Evolutionary conservation across 192 early-diverging fungal species (phyloP), one percentile per base, ranked within the genome.

Genomic region (Entophlyctis luteolus): DNA sequence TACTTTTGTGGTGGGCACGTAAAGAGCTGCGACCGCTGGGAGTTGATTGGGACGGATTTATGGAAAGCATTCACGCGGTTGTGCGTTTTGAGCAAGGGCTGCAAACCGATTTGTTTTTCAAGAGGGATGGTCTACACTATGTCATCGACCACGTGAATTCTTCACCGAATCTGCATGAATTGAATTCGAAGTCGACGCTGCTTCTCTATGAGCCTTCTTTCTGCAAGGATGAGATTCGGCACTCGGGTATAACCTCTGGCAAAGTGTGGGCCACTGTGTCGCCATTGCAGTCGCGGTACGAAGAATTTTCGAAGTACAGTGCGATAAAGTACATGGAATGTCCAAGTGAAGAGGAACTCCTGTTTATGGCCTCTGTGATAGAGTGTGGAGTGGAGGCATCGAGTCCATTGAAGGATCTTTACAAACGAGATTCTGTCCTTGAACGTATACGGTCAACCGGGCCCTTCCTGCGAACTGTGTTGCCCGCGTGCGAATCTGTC

Each of bases 311-410:
- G 10, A 52, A 52, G 50, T 18, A 52, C 27, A 22, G 10, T 52
- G 50, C 50, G 12, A 8, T 52, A 23, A 52, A 52, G 22, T 52
- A 52, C 27, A 52, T 52, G 50, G 50, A 52, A 52, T 52, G 50
- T 23, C 12, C 50, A 22, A 52, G 22, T 28, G 50, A 52, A 52
- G 50, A 52, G 6, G 50, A 52, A 52, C 50, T 52, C 50, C 14
- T 28, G 25, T 52, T 52, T 23, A 52, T 52, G 50, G 50, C 50
- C 25, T 8, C 6, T 6, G 50, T 52, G 8, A 18, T 52, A 23
- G 50, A 14, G 50, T 22, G 10, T 10, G 50, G 50, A 52, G 6
- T 52, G 25, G 8, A 8, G 10, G 22, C 14, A 6, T 52, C 50
- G 10, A 18, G 12, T 52, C 25, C 50, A 52, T 22, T 52, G 22